Base-by-base conservation (phyloP, 495 filamentous ascomycete genomes). In the Aspergillus diversus region DNA sequence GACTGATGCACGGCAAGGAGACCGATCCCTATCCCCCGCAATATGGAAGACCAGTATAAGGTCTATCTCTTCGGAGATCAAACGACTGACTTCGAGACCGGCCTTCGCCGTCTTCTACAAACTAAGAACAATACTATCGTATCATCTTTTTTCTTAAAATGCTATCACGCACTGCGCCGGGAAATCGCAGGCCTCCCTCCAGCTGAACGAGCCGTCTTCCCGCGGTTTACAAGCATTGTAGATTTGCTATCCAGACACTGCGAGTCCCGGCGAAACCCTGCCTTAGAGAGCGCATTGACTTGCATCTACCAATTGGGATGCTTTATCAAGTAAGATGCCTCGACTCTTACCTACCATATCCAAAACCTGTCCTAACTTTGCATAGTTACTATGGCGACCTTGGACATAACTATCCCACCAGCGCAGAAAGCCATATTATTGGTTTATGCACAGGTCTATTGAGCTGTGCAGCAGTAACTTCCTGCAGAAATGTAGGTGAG, bases 31-130 rank as follows among this genome's bases (percentile, higher is more conserved):
- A 13, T 59, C 37, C 34, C 43, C 34, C 63, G 33, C 7, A 71
- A 12, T 11, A 79, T 79, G 77, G 72, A 69, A 63, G 70, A 63
- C 47, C 64, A 65, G 55, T 71, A 69, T 64, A 72, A 67, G 53
- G 73, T 77, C 63, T 81, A 77, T 72, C 72, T 90, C 67, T 92
- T 93, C 72, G 91, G 91, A 78, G 90, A 95, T 74, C 90, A 92
- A 80, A 92, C 90, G 33, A 81, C 87, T 66, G 87, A 91, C 69
- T 87, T 88, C 57, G 86, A 89, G 65, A 79, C 81, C 51, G 86
- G 90, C 55, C 78, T 93, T 54, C 81, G 83, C 80, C 79, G 81
- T 79, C 64, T 90, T 73, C 66, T 88, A 69, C 81, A 86, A 61
- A 80, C 61, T 55, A 88, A 87, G 67, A 85, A 86, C 63, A 87